Conservation (phyloP, 208 protist genomes). For the Wallacemonas rigidus region DNA sequence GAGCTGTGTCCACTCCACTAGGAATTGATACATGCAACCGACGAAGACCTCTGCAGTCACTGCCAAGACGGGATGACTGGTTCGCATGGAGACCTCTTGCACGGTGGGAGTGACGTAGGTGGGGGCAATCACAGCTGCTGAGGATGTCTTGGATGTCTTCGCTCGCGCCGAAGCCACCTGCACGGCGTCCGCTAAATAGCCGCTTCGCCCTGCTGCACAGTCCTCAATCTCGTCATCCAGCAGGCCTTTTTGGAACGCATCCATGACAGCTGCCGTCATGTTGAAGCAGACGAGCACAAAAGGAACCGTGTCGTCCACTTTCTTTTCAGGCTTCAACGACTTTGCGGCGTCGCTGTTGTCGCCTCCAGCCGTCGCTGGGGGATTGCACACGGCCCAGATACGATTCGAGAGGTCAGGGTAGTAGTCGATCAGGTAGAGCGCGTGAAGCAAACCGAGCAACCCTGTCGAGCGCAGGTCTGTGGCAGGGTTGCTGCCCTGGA, state of each 20-base stretch:
- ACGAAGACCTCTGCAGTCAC: slow-evolving; percentile 39
- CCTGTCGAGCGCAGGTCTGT: slow-evolving; percentile 82
- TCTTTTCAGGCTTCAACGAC: background rate
- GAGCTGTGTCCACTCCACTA: slow-evolving; percentile 34
- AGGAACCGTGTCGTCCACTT: slow-evolving; percentile 34
- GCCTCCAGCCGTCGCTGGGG: background rate
- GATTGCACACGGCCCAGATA: slow-evolving; percentile 61
- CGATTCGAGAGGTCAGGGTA: slow-evolving; percentile 48
- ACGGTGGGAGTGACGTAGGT: slow-evolving; percentile 4
- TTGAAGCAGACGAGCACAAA: slow-evolving; percentile 83
- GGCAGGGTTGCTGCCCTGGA: slow-evolving; percentile 78
- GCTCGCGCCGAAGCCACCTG: slow-evolving; percentile 12
- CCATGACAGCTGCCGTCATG: slow-evolving; percentile 61
- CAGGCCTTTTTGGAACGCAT: slow-evolving; percentile 34
- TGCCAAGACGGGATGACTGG: slow-evolving; percentile 29
- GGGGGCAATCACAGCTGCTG: slow-evolving; percentile 2
- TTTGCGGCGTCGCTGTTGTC: background rate
- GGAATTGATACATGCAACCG: slow-evolving; percentile 43
- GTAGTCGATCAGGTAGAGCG: slow-evolving; percentile 74
- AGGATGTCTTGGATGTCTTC: slow-evolving; percentile 12
- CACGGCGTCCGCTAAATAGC: background rate
- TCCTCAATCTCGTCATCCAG: slow-evolving; percentile 22
- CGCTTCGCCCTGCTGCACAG: background rate
- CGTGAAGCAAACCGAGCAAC: slow-evolving; percentile 66
- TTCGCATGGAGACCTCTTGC: background rate